A percentile compares a stretch with the other conserved stretches of the same genome.
phyloP scores from a whole-genome alignment of 1,284 basidiomycete species.

The Laetiporus sulphureus region DNA sequence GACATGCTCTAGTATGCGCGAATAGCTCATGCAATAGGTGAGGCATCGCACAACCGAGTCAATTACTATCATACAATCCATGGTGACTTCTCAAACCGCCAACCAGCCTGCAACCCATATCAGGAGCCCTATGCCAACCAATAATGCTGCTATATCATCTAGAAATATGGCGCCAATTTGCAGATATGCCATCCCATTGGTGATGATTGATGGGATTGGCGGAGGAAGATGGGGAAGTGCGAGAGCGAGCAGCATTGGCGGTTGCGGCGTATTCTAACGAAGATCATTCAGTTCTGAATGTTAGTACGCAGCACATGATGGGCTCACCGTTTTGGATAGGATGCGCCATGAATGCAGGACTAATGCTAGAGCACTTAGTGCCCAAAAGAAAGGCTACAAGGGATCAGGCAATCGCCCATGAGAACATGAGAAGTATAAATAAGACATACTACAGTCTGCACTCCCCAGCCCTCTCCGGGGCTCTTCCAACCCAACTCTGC shows the following conservation, averaged over 20 bases:
- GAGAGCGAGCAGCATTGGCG: constrained; percentile 51
- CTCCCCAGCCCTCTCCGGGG: constrained; percentile 32
- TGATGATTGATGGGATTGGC: constrained; percentile 52
- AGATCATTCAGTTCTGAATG: constrained; percentile 3
- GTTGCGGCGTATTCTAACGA: constrained; percentile 50
- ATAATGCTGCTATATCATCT: constrained; percentile 58
- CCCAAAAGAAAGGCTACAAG: constrained; percentile 70
- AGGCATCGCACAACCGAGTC: not conserved
- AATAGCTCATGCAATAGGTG: too few relatives aligned
- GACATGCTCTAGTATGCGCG: too few relatives aligned
- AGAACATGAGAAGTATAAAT: too few relatives aligned
- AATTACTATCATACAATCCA: not conserved
- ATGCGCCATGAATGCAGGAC: constrained; percentile 63
- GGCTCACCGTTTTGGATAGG: constrained; percentile 58
- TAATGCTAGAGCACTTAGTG: constrained; percentile 64
- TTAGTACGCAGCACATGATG: not conserved
- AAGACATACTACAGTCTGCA: constrained; percentile 47
- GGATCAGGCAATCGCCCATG: too few relatives aligned
- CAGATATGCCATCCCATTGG: constrained; percentile 56
- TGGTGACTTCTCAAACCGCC: constrained; percentile 8
- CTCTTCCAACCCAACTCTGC: constrained; percentile 37
- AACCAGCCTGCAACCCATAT: constrained; percentile 50
- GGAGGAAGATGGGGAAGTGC: constrained; percentile 60
- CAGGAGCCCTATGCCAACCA: constrained; percentile 59
- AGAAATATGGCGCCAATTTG: constrained; percentile 58